A percentile compares a stretch with the other conserved stretches of the same genome.
These are phyloP conservation scores for Paramecium bursaria DNA, from an alignment of 73 alveolate species.

Conservation along the genomic window DNA sequence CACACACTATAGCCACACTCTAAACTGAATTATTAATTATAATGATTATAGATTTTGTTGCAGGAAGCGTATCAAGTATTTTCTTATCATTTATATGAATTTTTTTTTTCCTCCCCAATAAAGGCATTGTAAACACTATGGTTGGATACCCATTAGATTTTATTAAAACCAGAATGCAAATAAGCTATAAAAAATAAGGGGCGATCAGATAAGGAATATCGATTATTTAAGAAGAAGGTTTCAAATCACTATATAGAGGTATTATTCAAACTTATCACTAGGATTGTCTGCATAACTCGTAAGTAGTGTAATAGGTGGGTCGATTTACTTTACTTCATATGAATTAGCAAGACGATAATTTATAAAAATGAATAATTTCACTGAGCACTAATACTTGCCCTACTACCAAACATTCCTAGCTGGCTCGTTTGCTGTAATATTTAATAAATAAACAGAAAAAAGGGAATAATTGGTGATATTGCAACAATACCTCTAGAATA, in stretches of 20 bases:
- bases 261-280: slow-evolving; percentile 13
- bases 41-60: slow-evolving; percentile 38
- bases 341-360: slow-evolving; percentile 30
- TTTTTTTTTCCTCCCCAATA: no score
- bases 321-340: slow-evolving; percentile 41
- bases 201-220: slow-evolving; percentile 5
- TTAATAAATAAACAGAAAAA: not conserved
- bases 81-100: not conserved
- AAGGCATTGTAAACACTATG: slow-evolving; percentile 24
- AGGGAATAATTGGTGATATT: slow-evolving; percentile 30
- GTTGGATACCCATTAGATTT: slow-evolving; percentile 55
- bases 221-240: slow-evolving; percentile 30
- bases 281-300: slow-evolving; percentile 33
- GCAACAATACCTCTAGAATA: slow-evolving; percentile 26
- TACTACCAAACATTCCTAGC: slow-evolving; percentile 38
- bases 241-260: slow-evolving; percentile 42
- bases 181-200: not conserved
- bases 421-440: slow-evolving; percentile 38
- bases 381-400: slow-evolving; percentile 38
- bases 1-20: no score
- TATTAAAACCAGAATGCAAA: slow-evolving; percentile 55
- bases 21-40: no score
- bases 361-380: slow-evolving; percentile 28
- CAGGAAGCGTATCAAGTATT: slow-evolving; percentile 41
- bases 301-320: slow-evolving; percentile 14